phyloP scores from a whole-genome alignment of 2,329 filamentous ascomycete genomes.

The Clonostachys solani region DNA sequence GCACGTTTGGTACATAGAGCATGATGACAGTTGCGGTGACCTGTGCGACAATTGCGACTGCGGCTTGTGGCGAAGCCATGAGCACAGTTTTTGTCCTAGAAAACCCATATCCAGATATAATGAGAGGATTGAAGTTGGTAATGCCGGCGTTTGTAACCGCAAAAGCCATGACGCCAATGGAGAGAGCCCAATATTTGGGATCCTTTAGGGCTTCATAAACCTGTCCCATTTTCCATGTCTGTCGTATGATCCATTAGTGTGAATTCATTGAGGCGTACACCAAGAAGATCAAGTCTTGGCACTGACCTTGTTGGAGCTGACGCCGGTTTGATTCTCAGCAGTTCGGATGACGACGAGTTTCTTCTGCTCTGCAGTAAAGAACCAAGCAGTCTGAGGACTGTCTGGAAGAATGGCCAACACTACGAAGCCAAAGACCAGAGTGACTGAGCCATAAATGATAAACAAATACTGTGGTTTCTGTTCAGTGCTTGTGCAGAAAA shows the following conservation, averaged over 20 bases:
- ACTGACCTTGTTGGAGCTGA: constrained; percentile 3
- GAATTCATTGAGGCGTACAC: no score
- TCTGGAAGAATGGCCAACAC: constrained; percentile 10
- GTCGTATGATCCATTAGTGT: background rate
- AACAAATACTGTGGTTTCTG: constrained; percentile 9
- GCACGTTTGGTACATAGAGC: constrained; percentile 17
- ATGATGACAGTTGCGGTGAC: constrained; percentile 13
- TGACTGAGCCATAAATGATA: constrained; percentile 14
- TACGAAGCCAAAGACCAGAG: constrained; percentile 6
- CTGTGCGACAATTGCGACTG: constrained; percentile 19
- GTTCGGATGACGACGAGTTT: constrained; percentile 6
- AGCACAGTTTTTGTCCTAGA: constrained; percentile 13
- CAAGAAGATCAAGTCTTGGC: no score
- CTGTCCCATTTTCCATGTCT: constrained; percentile 10
- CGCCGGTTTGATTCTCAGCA: constrained; percentile 6
- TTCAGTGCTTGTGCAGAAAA: no score
- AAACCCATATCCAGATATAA: background rate
- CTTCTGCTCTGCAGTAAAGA: constrained; percentile 11
- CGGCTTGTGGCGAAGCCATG: constrained; percentile 23
- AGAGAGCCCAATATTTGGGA: constrained; percentile 11
- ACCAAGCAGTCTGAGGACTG: constrained; percentile 11
- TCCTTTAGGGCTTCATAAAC: constrained; percentile 10
- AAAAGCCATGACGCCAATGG: constrained; percentile 42
- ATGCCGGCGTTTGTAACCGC: constrained; percentile 67
- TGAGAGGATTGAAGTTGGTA: constrained; percentile 17